Base-by-base conservation (phyloP, 148 eudicot species). In the Rheum nobile region DNA sequence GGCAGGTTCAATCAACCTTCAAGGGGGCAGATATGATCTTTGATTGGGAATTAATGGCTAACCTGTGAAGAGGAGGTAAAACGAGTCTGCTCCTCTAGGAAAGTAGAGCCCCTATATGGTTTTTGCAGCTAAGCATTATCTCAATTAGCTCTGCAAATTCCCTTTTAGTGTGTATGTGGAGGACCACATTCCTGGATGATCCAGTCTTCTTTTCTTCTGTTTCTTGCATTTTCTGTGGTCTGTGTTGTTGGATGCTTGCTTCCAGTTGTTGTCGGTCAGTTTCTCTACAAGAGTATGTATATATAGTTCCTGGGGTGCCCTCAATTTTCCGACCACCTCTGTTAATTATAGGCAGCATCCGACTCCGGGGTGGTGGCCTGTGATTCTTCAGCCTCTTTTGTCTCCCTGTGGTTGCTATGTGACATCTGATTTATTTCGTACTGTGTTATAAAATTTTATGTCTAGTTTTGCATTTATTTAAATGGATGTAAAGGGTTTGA, bases 11-110 rank as follows among this genome's bases (percentile, higher is more conserved):
- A 54, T 48, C 54, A 6, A 22, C 61, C 55, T 19, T 54, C 61
- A 54, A 21, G 61, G 61, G 61, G 26, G 61, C 61, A 21, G 47
- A 43, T 14, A 35, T 43, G 13, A 43, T 43, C 24, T 50, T 6
- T 22, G 63, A 32, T 19, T 63, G 39, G 39, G 39, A 65, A 17
- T 34, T 65, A 10, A 31, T 32, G 70, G 70, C 41, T 31, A 65
- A 34, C 39, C 70, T 65, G 11, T 65, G 70, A 34, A 65, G 70
- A 32, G 70, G 70, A 32, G 70, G 70, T 65, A 65, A 31, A 34
- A 29, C 6, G 39, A 32, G 41, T 24, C 54, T 32, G 70, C 41
- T 34, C 21, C 16, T 4, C 6, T 34, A 31, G 70, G 22, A 34
- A 63, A 65, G 5, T 31, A 34, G 38, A 65, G 39, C 39, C 67